Conservation (phyloP, 345 rosid genomes). For the Brassica rapa region DNA sequence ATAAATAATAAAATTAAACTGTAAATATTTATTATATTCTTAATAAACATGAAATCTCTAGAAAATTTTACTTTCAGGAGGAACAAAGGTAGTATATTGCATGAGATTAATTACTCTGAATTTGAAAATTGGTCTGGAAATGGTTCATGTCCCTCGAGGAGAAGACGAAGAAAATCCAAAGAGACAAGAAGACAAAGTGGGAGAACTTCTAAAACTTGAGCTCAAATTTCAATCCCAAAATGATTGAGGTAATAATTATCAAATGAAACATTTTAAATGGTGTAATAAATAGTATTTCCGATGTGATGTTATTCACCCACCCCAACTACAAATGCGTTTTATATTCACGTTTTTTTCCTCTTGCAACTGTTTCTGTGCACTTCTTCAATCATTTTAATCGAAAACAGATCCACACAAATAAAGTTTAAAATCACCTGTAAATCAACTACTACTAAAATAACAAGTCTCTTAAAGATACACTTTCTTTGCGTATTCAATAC, state of each 20-base stretch:
- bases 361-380: neutral
- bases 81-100: no score
- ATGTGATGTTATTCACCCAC: conserved; percentile 44
- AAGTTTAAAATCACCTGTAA: neutral
- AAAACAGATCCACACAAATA: conserved; percentile 21
- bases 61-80: no score
- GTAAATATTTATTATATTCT: no score
- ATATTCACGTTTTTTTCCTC: neutral
- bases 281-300: conserved; percentile 19
- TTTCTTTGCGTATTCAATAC: neutral
- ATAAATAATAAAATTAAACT: no score
- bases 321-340: conserved; percentile 27
- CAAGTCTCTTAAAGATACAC: neutral
- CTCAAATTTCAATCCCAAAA: conserved; percentile 48
- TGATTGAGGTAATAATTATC: conserved; percentile 60
- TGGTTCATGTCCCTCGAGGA: neutral
- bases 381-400: neutral
- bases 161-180: conserved; percentile 30
- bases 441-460: neutral
- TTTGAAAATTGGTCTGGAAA: neutral
- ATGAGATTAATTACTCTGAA: neutral
- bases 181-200: conserved; percentile 42
- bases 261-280: conserved; percentile 33
- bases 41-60: no score
- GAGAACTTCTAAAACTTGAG: conserved; percentile 29